Evolutionary conservation across 192 early-diverging fungal genomes (phyloP), one percentile per base, ranked within the genome.

Genomic region (Rhizoclosmatium globosum): DNA sequence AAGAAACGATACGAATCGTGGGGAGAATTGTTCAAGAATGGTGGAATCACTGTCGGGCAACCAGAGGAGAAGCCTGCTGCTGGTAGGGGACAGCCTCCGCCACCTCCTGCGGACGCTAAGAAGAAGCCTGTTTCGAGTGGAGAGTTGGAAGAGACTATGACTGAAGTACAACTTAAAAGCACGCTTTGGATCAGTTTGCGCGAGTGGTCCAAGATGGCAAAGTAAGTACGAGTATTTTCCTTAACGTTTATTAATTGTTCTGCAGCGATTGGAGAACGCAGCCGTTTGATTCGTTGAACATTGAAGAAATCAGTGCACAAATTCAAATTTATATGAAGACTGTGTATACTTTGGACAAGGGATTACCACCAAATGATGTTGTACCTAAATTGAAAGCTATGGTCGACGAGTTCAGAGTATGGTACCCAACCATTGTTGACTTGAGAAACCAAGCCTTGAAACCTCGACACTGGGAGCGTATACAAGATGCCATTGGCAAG

Each of bases 331-430:
- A 83, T 64, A 47, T 86, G n/a, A 91, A 91, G 64, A 87, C 77
- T 11, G 87, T 88, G 9, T 91, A 91, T 75, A 80, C 75, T 21
- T 82, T 91, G 19, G 90, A 91, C 79, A 91, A 91, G 68, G 90
- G 90, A 0, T 75, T 91, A 45, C 90, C 90, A n/a, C 90, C 90
- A 6, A 91, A 91, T 64, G 90, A 91, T 47, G 89, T 91, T 39
- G 90, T 91, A 7, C 90, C 90, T 15, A 82, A 82, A 69, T 79
- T 91, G 23, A 91, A 90, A 73, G 65, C 74, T 4, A 82, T 85
- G 80, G 88, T 91, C 9, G 88, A 91, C 44, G 84, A 88, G 47
- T 89, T 85, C 64, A 79, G 88, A n/a, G 46, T 46, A 39, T 88
- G 89, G 82, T 88, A 88, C 62, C 73, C 84, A 1, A 91, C 89